Base-by-base conservation (phyloP, 192 early-diverging fungal genomes). In the Coemansia sp. region DNA sequence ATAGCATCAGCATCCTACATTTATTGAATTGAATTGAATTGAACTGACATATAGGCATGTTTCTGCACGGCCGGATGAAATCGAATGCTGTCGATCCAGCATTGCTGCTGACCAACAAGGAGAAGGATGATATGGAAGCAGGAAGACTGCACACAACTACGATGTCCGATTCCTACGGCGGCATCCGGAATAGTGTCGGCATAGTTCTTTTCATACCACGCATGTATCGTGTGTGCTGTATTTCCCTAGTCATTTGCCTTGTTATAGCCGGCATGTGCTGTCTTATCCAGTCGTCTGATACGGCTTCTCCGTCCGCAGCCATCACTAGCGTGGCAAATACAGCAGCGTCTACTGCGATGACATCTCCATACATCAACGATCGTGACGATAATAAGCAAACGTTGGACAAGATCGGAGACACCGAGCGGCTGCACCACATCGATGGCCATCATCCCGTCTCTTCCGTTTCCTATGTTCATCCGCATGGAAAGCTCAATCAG, bases 71-170 rank as follows among this genome's bases (percentile, higher is more conserved):
- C 18, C 16, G 7, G 16, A 18, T 34, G 16, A 57, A 57, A 31
- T 31, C 55, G 1, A 57, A 57, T 26, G 55, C 55, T 7, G 31
- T 34, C 55, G 55, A 57, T 57, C 55, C 55, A 31, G 48, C 48
- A 23, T 51, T 23, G 0, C 55, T 57, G n/a, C 30, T 57, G n/a
- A 16, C 29, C 18, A 26, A 29, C 28, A 26, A 20, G 18, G 15
- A 57, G 7, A 26, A 51, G 21, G 25, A 26, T 15, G 25, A 51
- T 26, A 23, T 23, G 30, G 30, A 57, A 57, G 13, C 28, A 34
- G 55, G 16, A 8, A 57, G 7, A 6, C 26, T 13, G 1, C 1
- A 7, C n/a, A n/a, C 48, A 23, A 18, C 48, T n/a, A 23, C 7
- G n/a, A n/a, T n/a, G 35, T 53, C 51, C 18, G 51, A 25, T 53